Base-by-base conservation (phyloP, 345 rosid species). In the Eutrema japonicum region DNA sequence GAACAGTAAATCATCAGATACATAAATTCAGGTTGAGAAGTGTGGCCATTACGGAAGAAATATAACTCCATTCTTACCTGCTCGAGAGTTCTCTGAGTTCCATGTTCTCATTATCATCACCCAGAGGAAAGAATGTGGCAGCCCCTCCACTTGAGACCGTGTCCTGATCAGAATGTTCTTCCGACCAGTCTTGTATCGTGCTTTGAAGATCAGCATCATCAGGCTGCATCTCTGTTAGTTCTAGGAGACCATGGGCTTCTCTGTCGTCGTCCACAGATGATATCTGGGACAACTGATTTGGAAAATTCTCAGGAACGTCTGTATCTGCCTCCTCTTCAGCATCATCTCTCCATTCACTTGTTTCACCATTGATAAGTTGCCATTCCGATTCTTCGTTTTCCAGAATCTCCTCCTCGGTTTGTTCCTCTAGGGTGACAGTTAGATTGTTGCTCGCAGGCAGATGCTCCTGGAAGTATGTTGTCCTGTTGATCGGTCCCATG, bases 81-180 rank as follows among this genome's bases (percentile, higher is more conserved):
- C 85, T 88, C 16, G 87, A 74, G 51, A 94, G 92, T 71, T 94
- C 96, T 82, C 96, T 85, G 64, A 94, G 86, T 76, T 94, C 99
- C 66, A 52, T 73, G 73, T 76, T 85, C 38, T 84, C 95, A 66
- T 87, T 83, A 70, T 84, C 96, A 68, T 89, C 92, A 63, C 85
- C 89, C 38, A 75, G 82, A 29, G 80, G 68, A 85, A 87, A 85
- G 76, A 80, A 84, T 53, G 88, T 53, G 75, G 70, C 78, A 43
- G 75, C 63, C 77, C 90, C 88, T 61, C 78, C 87, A 65, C 60
- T 66, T 2, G 85, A 69, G 77, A 73, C 76, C 50, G 75, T 74
- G 50, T 79, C 87, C 62, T 57, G 83, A 74, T 84, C 78, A 70
- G 84, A 80, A 81, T 87, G 82, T 63, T 72, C 85, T 50, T 75